Conservation (phyloP, 345 rosid genomes). For the Corchorus olitorius region DNA sequence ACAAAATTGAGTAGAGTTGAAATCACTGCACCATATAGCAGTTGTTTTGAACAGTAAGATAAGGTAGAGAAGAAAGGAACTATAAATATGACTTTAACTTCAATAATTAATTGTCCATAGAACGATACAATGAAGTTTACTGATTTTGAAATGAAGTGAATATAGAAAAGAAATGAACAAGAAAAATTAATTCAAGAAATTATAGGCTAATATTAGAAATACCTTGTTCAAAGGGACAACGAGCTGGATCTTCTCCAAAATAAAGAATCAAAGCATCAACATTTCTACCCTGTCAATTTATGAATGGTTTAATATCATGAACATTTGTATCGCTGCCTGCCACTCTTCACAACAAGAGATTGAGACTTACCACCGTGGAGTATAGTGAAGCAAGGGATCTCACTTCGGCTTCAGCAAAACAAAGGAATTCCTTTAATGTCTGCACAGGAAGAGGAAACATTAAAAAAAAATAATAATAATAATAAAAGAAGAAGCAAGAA, state of each 20-base stretch:
- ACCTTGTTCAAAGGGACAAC: conserved; percentile 96
- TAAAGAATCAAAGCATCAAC: conserved; percentile 87
- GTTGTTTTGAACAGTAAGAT: neutral
- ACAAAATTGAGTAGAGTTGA: conserved; percentile 77
- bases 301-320: neutral
- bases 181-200: too few species aligned
- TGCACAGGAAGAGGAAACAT: conserved; percentile 27
- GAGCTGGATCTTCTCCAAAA: conserved; percentile 96
- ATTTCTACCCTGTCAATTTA: conserved; percentile 67
- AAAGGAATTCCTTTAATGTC: conserved; percentile 77
- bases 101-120: neutral
- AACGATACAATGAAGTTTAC: neutral
- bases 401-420: conserved; percentile 82
- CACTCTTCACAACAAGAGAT: neutral
- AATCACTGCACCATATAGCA: conserved; percentile 50
- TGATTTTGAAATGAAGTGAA: conserved; percentile 5
- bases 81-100: too few species aligned
- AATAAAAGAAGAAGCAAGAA: neutral
- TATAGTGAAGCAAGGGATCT: conserved; percentile 77
- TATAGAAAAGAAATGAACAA: neutral
- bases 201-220: neutral
- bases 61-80: neutral
- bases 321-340: conserved; percentile 11
- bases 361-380: conserved; percentile 73
- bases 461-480: neutral